Evolutionary conservation across 2,329 filamentous ascomycete genomes (phyloP).

Genomic region (Pseudogymnoascus sp.): DNA sequence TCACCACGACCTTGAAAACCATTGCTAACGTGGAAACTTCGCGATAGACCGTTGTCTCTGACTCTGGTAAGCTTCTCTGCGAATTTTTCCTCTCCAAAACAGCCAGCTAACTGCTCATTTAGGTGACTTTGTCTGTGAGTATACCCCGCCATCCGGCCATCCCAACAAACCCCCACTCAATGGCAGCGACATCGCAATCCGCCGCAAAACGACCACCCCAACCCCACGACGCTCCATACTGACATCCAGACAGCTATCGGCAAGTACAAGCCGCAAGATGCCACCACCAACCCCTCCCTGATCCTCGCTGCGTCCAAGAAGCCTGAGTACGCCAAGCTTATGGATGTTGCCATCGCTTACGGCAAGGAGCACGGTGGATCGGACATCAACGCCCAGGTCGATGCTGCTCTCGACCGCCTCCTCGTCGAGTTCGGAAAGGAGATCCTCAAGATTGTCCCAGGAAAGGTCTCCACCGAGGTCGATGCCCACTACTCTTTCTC

Average conservation of each 20-base stretch:
- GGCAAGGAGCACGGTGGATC: constrained; percentile 68
- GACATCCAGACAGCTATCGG: constrained; percentile 65
- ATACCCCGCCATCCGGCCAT: constrained; percentile 13
- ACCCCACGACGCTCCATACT: constrained; percentile 14
- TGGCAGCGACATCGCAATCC: neutral
- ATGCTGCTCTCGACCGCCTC: constrained; percentile 83
- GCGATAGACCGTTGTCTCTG: constrained; percentile 79
- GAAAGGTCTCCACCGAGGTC: constrained; percentile 98
- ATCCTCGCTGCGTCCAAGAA: constrained; percentile 99
- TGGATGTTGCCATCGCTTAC: constrained; percentile 75
- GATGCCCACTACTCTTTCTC: constrained; percentile 95
- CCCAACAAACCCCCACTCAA: constrained; percentile 10
- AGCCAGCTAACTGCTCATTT: constrained; percentile 19
- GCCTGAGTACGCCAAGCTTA: constrained; percentile 86
- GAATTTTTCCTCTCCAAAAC: constrained; percentile 4
- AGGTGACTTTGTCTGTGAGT: constrained; percentile 74
- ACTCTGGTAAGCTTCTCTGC: constrained; percentile 63
- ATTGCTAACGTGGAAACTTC: constrained; percentile 15
- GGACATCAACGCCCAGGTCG: constrained; percentile 71
- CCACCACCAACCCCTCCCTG: constrained; percentile 97
- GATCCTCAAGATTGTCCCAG: constrained; percentile 93
- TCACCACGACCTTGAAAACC: constrained; percentile 13
- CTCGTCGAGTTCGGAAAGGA: constrained; percentile 97
- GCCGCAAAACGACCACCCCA: constrained; percentile 6
- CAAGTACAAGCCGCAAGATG: constrained; percentile 99